These are phyloP conservation scores for Wickerhamomyces ciferrii DNA, from an alignment of 805 yeast species.

Conservation along the genomic window DNA sequence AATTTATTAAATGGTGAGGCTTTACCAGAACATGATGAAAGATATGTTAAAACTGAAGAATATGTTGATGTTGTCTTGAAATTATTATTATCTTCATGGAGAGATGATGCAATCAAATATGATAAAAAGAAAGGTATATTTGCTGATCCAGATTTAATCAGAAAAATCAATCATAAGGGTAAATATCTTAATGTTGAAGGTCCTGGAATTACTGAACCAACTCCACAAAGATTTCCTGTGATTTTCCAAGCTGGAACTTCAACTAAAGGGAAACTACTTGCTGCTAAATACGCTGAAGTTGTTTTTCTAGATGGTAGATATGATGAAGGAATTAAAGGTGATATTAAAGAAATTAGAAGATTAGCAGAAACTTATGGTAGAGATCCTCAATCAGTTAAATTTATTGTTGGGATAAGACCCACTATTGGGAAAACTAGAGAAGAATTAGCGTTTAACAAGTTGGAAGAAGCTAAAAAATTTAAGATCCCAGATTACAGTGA, in stretches of 20 bases:
- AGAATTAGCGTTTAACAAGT: slow-evolving; percentile 39
- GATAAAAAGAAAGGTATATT: slow-evolving; percentile 20
- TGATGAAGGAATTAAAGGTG: slow-evolving; percentile 24
- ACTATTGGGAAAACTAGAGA: too few species aligned
- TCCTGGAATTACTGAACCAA: slow-evolving; percentile 34
- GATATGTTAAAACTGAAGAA: slow-evolving; percentile 34
- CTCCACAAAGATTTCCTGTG: slow-evolving; percentile 39
- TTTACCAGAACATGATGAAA: slow-evolving; percentile 30
- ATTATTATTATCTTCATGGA: slow-evolving; percentile 31
- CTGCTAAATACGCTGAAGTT: slow-evolving; percentile 38
- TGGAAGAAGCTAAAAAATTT: too few species aligned
- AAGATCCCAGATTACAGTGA: slow-evolving; percentile 26
- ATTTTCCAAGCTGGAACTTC: slow-evolving; percentile 41
- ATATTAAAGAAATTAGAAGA: slow-evolving; percentile 26
- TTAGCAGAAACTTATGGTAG: slow-evolving; percentile 31
- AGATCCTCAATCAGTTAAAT: too few species aligned
- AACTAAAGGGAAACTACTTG: slow-evolving; percentile 33
- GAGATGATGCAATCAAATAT: slow-evolving; percentile 25
- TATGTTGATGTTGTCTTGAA: slow-evolving; percentile 31
- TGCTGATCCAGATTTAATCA: slow-evolving; percentile 28
- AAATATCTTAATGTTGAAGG: slow-evolving; percentile 35
- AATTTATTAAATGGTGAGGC: slow-evolving; percentile 27
- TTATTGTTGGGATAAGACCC: too few species aligned
- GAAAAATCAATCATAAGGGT: slow-evolving; percentile 35
- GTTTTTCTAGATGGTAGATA: slow-evolving; percentile 32